Evolutionary conservation across 2,329 filamentous ascomycete species (phyloP).

Genomic region (Phialophora tarda): DNA sequence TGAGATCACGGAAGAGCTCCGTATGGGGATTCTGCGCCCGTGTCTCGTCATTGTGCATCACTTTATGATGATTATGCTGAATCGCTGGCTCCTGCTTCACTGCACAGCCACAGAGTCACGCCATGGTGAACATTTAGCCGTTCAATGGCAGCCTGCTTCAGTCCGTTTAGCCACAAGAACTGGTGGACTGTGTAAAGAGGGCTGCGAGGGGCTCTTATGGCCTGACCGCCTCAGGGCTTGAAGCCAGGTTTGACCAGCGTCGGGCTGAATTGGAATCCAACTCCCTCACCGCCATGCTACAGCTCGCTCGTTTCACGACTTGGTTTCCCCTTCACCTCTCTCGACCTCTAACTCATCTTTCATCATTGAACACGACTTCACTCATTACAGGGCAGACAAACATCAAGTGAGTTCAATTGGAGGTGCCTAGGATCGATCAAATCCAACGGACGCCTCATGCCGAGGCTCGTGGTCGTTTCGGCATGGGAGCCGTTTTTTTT

Average conservation of each 20-base stretch:
- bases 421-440: not conserved
- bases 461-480: conserved; percentile 15
- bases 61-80: not conserved
- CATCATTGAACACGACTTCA: not conserved
- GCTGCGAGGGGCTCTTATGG: not conserved
- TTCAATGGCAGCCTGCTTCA: not conserved
- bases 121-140: conserved; percentile 13
- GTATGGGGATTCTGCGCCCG: not conserved
- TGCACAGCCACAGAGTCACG: conserved; percentile 14
- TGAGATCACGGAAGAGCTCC: not conserved
- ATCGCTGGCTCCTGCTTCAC: not conserved
- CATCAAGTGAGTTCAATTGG: not conserved
- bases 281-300: not conserved
- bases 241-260: not conserved
- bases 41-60: conserved; percentile 15
- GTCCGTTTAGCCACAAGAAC: not conserved
- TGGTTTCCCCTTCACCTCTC: not conserved
- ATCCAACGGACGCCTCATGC: not conserved
- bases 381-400: not conserved
- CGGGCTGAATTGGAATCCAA: conserved; percentile 2
- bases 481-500: not conserved
- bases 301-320: not conserved
- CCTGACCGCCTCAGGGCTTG: not conserved
- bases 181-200: not conserved
- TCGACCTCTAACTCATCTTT: not conserved